These are phyloP conservation scores for Alternaria triticimaculans DNA, from an alignment of 2,329 filamentous ascomycete species.

Conservation along the genomic window DNA sequence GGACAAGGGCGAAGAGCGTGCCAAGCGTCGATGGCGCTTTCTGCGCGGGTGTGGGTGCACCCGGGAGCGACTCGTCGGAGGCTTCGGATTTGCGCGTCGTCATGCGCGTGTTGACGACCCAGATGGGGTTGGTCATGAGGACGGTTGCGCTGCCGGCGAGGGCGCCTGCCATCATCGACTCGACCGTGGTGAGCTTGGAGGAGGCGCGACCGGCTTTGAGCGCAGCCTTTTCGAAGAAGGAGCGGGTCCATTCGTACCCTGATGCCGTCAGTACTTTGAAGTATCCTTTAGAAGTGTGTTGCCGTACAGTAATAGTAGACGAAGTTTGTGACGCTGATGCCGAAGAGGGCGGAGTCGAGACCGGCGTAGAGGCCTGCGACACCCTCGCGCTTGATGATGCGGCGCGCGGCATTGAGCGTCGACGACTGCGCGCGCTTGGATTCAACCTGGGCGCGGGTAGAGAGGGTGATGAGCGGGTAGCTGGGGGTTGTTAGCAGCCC, in stretches of 20 bases:
- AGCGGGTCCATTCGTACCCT: slow-evolving; percentile 95
- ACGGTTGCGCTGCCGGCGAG: slow-evolving; percentile 94
- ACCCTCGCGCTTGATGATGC: slow-evolving; percentile 91
- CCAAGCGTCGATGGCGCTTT: slow-evolving; percentile 76
- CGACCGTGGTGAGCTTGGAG: slow-evolving; percentile 85
- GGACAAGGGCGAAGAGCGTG: slow-evolving; percentile 80
- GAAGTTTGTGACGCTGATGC: slow-evolving; percentile 98
- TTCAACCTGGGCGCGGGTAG: slow-evolving; percentile 96
- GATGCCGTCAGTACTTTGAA: slow-evolving; percentile 3
- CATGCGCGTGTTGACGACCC: slow-evolving; percentile 99
- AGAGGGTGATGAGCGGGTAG: slow-evolving; percentile 96
- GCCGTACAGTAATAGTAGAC: slow-evolving; percentile 93
- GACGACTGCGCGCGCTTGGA: slow-evolving; percentile 89
- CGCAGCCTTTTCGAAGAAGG: slow-evolving; percentile 82
- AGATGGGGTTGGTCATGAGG: slow-evolving; percentile 96
- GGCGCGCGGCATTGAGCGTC: slow-evolving; percentile 80
- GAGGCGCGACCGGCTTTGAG: slow-evolving; percentile 73
- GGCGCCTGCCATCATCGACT: slow-evolving; percentile 94
- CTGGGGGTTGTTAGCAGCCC: slow-evolving; percentile 53
- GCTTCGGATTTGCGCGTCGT: slow-evolving; percentile 79
- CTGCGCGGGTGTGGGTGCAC: slow-evolving; percentile 56
- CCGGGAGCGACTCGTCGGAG: slow-evolving; percentile 48
- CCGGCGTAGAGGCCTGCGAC: slow-evolving; percentile 88
- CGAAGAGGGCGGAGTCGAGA: slow-evolving; percentile 91
- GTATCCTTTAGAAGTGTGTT: background rate